phyloP scores from a whole-genome alignment of 305 asterid species.

The Fraxinus latifolia region DNA sequence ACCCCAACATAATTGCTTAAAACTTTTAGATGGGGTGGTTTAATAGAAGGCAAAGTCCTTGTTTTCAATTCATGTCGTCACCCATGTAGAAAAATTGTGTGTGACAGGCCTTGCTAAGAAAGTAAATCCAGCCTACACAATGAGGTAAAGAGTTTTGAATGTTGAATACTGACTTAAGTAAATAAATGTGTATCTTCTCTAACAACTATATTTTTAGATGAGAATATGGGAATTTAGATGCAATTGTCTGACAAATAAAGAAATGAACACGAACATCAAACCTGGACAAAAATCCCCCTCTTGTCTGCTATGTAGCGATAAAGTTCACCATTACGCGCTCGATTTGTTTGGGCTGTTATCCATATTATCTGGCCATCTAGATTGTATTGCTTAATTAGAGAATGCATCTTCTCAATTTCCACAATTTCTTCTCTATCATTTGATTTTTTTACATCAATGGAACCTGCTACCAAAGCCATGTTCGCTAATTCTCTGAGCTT shows the following conservation, averaged over 20 bases:
- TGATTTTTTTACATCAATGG: constrained; percentile 68
- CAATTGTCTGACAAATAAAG: neutral
- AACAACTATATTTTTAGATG: neutral
- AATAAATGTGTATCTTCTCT: neutral
- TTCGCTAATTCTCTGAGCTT: constrained; percentile 73
- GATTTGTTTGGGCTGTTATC: constrained; percentile 78
- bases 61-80: neutral
- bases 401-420: constrained; percentile 95
- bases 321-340: constrained; percentile 90
- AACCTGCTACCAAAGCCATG: constrained; percentile 90
- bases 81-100: neutral
- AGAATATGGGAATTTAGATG: neutral
- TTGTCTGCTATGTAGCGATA: constrained; percentile 93
- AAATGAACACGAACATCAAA: constrained; percentile 10
- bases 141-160: neutral
- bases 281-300: constrained; percentile 93
- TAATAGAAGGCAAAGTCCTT: neutral
- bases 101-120: neutral
- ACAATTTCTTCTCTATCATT: constrained; percentile 85
- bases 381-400: constrained; percentile 59
- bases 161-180: neutral
- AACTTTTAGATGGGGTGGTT: neutral
- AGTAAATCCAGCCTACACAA: neutral
- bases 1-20: neutral
- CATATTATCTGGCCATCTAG: constrained; percentile 79